A percentile compares a stretch with the other conserved stretches of the same genome.
Evolutionary conservation across 2,329 filamentous ascomycete genomes (phyloP).

Genomic region (Aspergillus ruber): DNA sequence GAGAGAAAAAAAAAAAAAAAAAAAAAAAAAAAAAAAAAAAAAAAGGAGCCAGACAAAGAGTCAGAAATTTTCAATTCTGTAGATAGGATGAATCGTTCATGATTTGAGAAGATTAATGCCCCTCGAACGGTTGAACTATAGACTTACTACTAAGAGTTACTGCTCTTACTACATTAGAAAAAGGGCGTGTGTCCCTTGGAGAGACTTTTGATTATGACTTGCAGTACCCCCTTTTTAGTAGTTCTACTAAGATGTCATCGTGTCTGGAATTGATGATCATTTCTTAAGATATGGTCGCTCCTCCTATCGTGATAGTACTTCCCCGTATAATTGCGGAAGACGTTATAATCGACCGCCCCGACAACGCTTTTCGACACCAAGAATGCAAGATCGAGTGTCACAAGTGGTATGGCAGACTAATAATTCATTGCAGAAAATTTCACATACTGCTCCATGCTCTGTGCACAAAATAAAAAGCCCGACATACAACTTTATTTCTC

Average conservation of each 20-base stretch:
- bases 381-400: too few relatives aligned
- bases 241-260: neutral
- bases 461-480: too few relatives aligned
- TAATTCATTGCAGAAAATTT: too few relatives aligned
- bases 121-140: neutral
- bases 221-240: neutral
- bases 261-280: neutral
- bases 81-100: neutral
- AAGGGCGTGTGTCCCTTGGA: neutral
- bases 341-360: neutral
- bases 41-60: neutral
- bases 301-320: neutral
- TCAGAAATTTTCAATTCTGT: neutral
- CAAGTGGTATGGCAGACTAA: too few relatives aligned
- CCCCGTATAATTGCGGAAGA: neutral
- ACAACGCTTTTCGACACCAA: too few relatives aligned
- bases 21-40: neutral
- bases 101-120: too few relatives aligned
- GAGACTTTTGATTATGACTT: neutral
- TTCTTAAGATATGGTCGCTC: too few relatives aligned
- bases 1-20: conserved; percentile 2
- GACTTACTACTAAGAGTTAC: neutral
- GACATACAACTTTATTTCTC: too few relatives aligned
- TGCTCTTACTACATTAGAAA: neutral
- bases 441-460: too few relatives aligned